Percentiles rank a stretch among this genome's conserved stretches.
These are phyloP conservation scores for Coelastrella sp. DNA, from an alignment of 139 green algal species.

Conservation along the genomic window DNA sequence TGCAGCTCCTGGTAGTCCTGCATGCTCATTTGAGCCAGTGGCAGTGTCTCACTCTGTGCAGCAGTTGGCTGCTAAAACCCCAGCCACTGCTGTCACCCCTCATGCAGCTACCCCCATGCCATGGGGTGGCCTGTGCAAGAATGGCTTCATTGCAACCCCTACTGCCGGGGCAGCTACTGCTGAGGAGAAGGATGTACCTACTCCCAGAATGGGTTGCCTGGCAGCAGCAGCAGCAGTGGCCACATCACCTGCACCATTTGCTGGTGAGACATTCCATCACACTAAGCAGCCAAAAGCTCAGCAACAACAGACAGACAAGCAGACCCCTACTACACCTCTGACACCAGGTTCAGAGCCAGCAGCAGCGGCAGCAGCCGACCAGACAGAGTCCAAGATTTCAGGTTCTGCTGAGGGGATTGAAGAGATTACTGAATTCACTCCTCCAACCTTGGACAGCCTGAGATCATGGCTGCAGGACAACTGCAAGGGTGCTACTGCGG, in stretches of 20 bases:
- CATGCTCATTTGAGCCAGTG: background rate
- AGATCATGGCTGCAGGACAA: background rate
- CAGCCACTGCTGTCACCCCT: background rate
- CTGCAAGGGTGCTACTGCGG: constrained; percentile 23
- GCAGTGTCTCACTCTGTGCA: background rate
- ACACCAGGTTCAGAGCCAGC: background rate
- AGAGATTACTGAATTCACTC: background rate
- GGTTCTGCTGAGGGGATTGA: background rate
- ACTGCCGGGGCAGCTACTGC: background rate
- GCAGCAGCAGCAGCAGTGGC: background rate
- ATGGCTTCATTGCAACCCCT: background rate
- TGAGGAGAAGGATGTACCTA: background rate
- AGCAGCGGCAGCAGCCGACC: constrained; percentile 1
- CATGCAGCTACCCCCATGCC: background rate
- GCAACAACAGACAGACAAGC: background rate
- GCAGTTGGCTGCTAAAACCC: background rate
- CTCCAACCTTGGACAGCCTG: background rate
- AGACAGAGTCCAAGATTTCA: background rate
- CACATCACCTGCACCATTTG: constrained; percentile 5
- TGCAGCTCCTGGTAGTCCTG: background rate
- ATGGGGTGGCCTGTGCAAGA: background rate
- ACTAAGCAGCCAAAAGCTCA: background rate
- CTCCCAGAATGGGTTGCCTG: constrained; percentile 13
- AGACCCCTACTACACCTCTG: background rate
- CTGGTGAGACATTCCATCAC: background rate